phyloP scores from a whole-genome alignment of 495 filamentous ascomycete genomes.

The Corynascus novoguineensis region DNA sequence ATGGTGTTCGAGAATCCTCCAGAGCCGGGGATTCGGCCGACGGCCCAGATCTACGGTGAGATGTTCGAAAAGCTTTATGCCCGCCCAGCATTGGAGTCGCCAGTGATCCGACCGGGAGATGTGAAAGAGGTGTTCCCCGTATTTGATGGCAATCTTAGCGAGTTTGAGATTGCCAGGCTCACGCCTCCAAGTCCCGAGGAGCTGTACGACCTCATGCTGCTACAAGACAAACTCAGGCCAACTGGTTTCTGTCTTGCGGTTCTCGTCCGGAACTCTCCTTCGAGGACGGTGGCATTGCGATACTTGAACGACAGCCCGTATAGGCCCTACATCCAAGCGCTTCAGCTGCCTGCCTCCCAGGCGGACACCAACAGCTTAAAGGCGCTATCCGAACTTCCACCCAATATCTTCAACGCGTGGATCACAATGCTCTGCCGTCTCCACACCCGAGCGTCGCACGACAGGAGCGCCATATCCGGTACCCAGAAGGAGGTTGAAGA shows the following conservation, averaged over 20 bases:
- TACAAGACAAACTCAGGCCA: conserved; percentile 32
- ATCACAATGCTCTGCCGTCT: conserved; percentile 36
- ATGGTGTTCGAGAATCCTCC: conserved; percentile 34
- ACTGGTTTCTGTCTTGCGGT: conserved; percentile 29
- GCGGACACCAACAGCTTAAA: neutral
- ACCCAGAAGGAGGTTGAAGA: neutral
- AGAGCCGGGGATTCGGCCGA: conserved; percentile 23
- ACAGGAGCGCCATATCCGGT: neutral
- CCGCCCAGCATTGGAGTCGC: conserved; percentile 4
- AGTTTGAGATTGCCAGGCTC: conserved; percentile 38
- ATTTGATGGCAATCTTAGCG: conserved; percentile 37
- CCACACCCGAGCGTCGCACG: conserved; percentile 19
- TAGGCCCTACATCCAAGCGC: conserved; percentile 1
- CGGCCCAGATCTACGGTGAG: conserved; percentile 35
- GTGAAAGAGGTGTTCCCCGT: conserved; percentile 33
- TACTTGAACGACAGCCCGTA: conserved; percentile 37
- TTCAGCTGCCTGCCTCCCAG: conserved; percentile 7
- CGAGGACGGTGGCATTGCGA: conserved; percentile 25
- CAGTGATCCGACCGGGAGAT: conserved; percentile 36
- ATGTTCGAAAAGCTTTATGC: conserved; percentile 44
- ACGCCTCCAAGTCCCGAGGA: conserved; percentile 34
- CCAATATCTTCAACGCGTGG: conserved; percentile 33
- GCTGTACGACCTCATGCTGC: conserved; percentile 40
- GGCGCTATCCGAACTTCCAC: conserved; percentile 12
- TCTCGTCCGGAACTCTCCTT: conserved; percentile 31